phyloP scores from a whole-genome alignment of 495 filamentous ascomycete genomes.

The Daldinia bambusicola region DNA sequence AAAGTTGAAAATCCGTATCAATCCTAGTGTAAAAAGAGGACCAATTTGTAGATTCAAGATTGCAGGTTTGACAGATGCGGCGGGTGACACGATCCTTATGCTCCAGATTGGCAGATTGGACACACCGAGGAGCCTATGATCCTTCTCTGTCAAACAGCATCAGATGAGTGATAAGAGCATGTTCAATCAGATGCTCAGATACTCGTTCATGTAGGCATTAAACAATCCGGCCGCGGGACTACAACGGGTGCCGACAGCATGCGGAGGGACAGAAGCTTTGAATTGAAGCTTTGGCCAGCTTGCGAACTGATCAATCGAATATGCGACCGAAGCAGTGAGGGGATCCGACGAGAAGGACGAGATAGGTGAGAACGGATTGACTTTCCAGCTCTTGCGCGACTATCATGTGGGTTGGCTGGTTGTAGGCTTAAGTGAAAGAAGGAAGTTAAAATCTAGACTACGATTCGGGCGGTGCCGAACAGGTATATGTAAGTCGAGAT shows the following conservation, averaged over 20 bases:
- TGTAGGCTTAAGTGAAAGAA: not conserved
- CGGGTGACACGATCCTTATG: conserved; percentile 29
- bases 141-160: conserved; percentile 18
- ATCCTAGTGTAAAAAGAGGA: conserved; percentile 8
- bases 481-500: conserved; percentile 31
- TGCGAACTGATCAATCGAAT: conserved; percentile 4
- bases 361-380: not conserved
- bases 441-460: conserved; percentile 9
- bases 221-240: conserved; percentile 27
- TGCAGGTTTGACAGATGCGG: conserved; percentile 12
- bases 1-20: not conserved
- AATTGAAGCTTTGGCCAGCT: conserved; percentile 6
- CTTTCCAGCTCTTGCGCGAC: not conserved
- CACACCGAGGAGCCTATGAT: conserved; percentile 23
- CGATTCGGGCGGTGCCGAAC: conserved; percentile 21
- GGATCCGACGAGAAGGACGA: not conserved
- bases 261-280: conserved; percentile 12
- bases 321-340: not conserved
- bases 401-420: not conserved
- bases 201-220: conserved; percentile 18
- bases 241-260: conserved; percentile 37
- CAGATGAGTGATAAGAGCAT: conserved; percentile 18
- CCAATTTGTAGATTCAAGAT: conserved; percentile 1
- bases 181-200: conserved; percentile 22
- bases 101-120: conserved; percentile 18